Evolutionary conservation across 2,329 filamentous ascomycete genomes (phyloP), one percentile per base, ranked within the genome.

Genomic region (Monilinia vaccinii-corymbosi): DNA sequence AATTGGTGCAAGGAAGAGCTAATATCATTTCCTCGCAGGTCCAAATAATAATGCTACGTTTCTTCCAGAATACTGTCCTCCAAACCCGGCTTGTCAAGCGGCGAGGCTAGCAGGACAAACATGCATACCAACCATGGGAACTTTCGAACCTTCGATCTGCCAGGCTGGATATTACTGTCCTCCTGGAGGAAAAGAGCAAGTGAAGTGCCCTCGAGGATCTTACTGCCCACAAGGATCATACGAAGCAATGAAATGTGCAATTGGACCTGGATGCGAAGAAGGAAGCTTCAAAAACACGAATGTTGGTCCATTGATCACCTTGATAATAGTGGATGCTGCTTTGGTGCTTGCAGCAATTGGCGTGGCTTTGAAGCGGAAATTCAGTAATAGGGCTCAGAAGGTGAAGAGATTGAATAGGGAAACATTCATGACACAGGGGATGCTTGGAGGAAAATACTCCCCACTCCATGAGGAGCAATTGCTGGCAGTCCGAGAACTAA

Each of bases 141-240:
- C 14, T 40, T 77, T 78, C 56, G 81, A 83, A 63, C 81, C 81
- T 1, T 71, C 79, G 4, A 68, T 82, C 9, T 83, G 80, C 65
- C 73, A 73, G 45, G 64, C 74, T 42, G 80, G 80, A 2, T 73
- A 69, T 55, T 82, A 81, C 62, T 83, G 81, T 53, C 79, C 79
- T 1, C 67, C 63, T 8, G 66, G 67, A 3, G 77, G 77, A 11
- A 75, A 70, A 46, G 65, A 76, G 58, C 74, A 72, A 47, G 63
- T 77, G 4, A 53, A 61, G 11, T 83, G 81, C 56, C 79, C 78
- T 0, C 61, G 71, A 10, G 79, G 79, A 28, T 73, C 73, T 3
- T 83, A 79, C 63, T 83, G 81, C 62, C 79, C 79, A 34, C 74
- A 75, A 0, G 81, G 81, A 7, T 75, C 77, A 5, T 67, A 74